phyloP scores from a whole-genome alignment of 208 protist species.

The Trypanosoma brucei region DNA sequence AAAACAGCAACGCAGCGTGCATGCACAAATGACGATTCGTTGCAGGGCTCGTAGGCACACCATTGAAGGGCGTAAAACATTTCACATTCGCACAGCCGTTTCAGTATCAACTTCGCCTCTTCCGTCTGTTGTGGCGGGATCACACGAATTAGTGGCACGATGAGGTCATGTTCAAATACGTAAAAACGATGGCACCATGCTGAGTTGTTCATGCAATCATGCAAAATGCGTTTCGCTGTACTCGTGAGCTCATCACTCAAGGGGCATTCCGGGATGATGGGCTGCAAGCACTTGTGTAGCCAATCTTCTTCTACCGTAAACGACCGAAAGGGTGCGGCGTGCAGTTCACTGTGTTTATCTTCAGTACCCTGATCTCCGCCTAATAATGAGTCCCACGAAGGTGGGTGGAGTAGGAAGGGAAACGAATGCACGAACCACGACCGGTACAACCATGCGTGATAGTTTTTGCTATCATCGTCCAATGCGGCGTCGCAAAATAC shows the following conservation, averaged over 20 bases:
- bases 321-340: neutral
- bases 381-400: slow-evolving; percentile 23
- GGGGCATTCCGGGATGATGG: slow-evolving; percentile 30
- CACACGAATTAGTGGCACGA: slow-evolving; percentile 26
- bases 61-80: slow-evolving; percentile 60
- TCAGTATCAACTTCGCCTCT: slow-evolving; percentile 14
- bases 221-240: slow-evolving; percentile 39
- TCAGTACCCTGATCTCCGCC: too few species aligned
- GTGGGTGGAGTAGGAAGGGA: slow-evolving; percentile 49
- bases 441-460: slow-evolving; percentile 80
- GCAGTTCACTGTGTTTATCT: neutral
- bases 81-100: slow-evolving; percentile 41
- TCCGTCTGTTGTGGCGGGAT: neutral
- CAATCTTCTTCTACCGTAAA: slow-evolving; percentile 20
- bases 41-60: slow-evolving; percentile 53
- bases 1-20: slow-evolving; percentile 39
- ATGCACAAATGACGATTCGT: slow-evolving; percentile 70
- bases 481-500: slow-evolving; percentile 32
- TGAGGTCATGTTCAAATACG: slow-evolving; percentile 42
- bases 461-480: slow-evolving; percentile 69
- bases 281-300: slow-evolving; percentile 7
- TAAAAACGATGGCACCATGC: slow-evolving; percentile 77
- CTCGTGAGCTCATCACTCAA: slow-evolving; percentile 51
- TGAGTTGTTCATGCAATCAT: slow-evolving; percentile 76
- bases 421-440: slow-evolving; percentile 63